Evolutionary conservation across 1,284 basidiomycete genomes (phyloP), one percentile per base, ranked within the genome.

Genomic region (Somion occarium): DNA sequence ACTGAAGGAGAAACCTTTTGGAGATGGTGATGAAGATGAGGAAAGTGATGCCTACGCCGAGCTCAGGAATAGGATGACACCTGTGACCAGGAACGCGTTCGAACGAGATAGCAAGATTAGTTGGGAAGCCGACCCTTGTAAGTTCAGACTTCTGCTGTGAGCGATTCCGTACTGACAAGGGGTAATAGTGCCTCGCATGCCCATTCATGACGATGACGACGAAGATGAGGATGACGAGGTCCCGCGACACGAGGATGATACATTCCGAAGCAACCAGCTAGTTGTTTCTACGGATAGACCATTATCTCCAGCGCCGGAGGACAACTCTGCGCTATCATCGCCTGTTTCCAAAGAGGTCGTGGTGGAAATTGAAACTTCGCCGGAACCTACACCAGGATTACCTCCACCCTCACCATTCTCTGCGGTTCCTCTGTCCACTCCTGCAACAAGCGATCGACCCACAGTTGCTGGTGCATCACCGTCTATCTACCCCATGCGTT

Each of bases 41-140:
- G 83, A 87, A 59, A 78, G 85, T 49, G 68, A 85, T 39, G 63
- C 79, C n/a, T 82, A 79, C 58, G 74, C 75, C 53, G 77, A 76
- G 5, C 45, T 53, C 22, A 34, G 79, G 75, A 58, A 72, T 52
- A 44, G 56, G 43, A 53, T 59, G 20, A 44, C 62, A 42, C 51
- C 62, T 26, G 55, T 58, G 3, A 46, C 57, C 2, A 56, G 57
- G 50, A 57, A 77, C 49, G 72, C 68, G 18, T 73, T 69, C 53
- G 80, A 64, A 18, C 63, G 61, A 43, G 67, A 83, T 19, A 77
- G 85, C 56, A 80, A 87, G 61, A 83, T 86, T 45, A 89, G 86
- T 58, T 89, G 87, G 86, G 71, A 86, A 38, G 84, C 84, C 37
- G 78, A 83, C 42, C 82, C 76, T 63, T 81, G 86, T 87, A 57